These are phyloP conservation scores for Diospyros lotus DNA, from an alignment of 148 eudicot genomes.

Conservation along the genomic window DNA sequence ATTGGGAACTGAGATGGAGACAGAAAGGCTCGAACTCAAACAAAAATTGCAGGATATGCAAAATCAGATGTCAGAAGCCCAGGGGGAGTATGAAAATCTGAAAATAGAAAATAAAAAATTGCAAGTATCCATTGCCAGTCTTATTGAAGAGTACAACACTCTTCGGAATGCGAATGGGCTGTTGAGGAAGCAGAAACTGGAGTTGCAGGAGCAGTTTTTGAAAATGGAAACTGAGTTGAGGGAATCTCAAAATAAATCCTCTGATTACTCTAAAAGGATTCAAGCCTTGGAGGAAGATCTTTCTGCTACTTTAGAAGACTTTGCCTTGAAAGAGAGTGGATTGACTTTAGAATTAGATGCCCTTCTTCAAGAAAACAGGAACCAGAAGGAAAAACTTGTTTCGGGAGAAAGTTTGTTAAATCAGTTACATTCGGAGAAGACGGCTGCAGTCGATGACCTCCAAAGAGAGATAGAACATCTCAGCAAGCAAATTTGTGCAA, in stretches of 20 bases:
- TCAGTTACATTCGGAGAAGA: slow-evolving; percentile 47
- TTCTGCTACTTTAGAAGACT: slow-evolving; percentile 44
- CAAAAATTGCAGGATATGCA: slow-evolving; percentile 46
- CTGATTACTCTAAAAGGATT: slow-evolving; percentile 40
- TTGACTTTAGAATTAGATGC: slow-evolving; percentile 54
- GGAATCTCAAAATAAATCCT: slow-evolving; percentile 34
- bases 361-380: slow-evolving; percentile 47
- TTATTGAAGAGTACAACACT: slow-evolving; percentile 42
- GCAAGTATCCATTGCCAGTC: slow-evolving; percentile 49
- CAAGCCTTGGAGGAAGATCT: slow-evolving; percentile 53
- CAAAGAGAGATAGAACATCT: slow-evolving; percentile 61
- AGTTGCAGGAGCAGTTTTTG: slow-evolving; percentile 36
- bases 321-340: slow-evolving; percentile 49
- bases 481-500: slow-evolving; percentile 41
- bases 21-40: slow-evolving; percentile 35
- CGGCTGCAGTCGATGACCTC: slow-evolving; percentile 53
- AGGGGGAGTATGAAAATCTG: slow-evolving; percentile 58
- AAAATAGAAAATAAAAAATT: slow-evolving; percentile 53
- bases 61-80: slow-evolving; percentile 46
- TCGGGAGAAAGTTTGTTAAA: slow-evolving; percentile 41
- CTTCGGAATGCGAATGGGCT: slow-evolving; percentile 59
- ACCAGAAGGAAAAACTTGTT: slow-evolving; percentile 47
- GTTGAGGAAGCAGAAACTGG: slow-evolving; percentile 49
- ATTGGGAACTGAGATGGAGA: slow-evolving; percentile 43
- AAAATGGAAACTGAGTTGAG: slow-evolving; percentile 49